Base-by-base conservation (phyloP, 345 rosid genomes). In the Eucalyptus melliodora region DNA sequence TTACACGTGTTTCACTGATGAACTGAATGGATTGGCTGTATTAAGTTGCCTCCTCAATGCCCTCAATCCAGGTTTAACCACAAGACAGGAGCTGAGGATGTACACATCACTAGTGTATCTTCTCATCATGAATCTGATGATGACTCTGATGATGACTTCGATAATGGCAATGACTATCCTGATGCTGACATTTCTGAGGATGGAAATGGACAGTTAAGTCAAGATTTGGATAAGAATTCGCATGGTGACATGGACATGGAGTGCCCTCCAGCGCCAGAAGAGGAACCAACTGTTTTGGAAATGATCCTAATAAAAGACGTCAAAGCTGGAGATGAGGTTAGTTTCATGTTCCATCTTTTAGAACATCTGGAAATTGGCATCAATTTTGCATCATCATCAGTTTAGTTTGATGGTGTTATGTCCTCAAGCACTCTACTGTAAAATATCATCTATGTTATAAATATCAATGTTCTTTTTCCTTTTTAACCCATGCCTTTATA, bases 261-360 rank as follows among this genome's bases (percentile, higher is more conserved):
- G 83, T 42, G 51, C 89, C 87, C 89, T 67, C 87, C 92, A 16
- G 69, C 34, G 45, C 21, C 40, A 40, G 91, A 89, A 86, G 95
- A 92, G 67, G 94, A 92, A 91, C 88, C 94, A 17, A 14, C 88
- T 72, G 91, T 93, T 87, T 62, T 97, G 92, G 95, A 96, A 94
- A 96, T 97, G 97, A 96, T 97, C 31, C 97, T 97, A 97, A 96
- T 96, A 89, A 96, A 95, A 90, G 94, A 96, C 89, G 99, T 96
- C 86, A 90, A 88, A 87, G 93, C 91, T 87, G 97, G 99, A 69
- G 93, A 92, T 55, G 99, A 97, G 99, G 99, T 97, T 90, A 89
- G 92, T 81, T 88, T 88, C 50, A 27, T 17, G 67, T 45, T 81
- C 59, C 89, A n/a, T 87, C 51, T 85, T 86, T 30, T 88, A 10